phyloP scores from a whole-genome alignment of 768 basidiomycete species.

The Pisolithus orientalis region DNA sequence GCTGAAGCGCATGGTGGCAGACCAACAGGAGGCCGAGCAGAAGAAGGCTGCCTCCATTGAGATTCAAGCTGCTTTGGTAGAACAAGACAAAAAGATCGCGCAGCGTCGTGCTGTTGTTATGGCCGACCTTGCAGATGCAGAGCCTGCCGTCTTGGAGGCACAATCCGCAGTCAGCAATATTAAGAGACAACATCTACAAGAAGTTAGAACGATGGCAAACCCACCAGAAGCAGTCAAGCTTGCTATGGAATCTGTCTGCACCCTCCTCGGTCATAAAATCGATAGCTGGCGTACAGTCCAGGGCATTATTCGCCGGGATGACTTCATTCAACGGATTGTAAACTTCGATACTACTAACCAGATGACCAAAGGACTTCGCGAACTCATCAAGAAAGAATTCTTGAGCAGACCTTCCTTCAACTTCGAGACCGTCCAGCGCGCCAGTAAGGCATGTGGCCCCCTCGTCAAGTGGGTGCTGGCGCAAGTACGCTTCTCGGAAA shows the following conservation, averaged over 20 bases:
- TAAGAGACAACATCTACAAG: constrained; percentile 90
- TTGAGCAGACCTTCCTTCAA: constrained; percentile 86
- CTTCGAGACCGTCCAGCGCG: constrained; percentile 91
- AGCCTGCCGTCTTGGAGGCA: constrained; percentile 94
- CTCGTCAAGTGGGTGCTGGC: constrained; percentile 98
- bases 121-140: constrained; percentile 94
- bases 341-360: constrained; percentile 88
- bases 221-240: constrained; percentile 97
- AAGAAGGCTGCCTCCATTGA: constrained; percentile 96
- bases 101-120: constrained; percentile 86
- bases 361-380: constrained; percentile 86
- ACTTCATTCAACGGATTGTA: constrained; percentile 94
- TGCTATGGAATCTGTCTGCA: constrained; percentile 98
- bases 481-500: constrained; percentile 95
- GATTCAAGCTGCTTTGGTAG: constrained; percentile 88
- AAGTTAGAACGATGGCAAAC: constrained; percentile 97
- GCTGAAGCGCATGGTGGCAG: constrained; percentile 93
- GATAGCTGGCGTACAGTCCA: constrained; percentile 97
- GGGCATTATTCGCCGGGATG: constrained; percentile 90
- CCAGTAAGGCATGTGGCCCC: constrained; percentile 95
- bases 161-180: constrained; percentile 96
- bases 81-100: constrained; percentile 86
- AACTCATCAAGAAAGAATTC: constrained; percentile 90
- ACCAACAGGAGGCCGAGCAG: constrained; percentile 98
- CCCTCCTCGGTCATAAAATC: constrained; percentile 91